Evolutionary conservation across 169 alveolate genomes (phyloP), one percentile per base, ranked within the genome.

Genomic region (Plasmodium inui): DNA sequence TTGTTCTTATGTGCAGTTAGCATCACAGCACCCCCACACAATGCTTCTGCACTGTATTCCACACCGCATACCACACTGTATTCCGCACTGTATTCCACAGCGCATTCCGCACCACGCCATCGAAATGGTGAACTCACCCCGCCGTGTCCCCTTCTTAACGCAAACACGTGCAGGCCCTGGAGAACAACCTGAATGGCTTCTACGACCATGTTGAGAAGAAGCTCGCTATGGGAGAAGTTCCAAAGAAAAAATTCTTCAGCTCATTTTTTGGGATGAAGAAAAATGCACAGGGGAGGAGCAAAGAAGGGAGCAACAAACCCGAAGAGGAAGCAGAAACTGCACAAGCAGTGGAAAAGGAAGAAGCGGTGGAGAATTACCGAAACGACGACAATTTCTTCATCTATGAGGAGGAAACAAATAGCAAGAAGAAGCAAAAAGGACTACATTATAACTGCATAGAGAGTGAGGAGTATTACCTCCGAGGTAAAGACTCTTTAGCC

Each of bases 301-400:
- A 32, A 30, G 89, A 17, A 32, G 78, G 67, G 61, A 37, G 37
- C 37, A 67, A 26, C 76, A 7, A 67, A 67, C 41, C 22, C n/a
- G 37, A 6, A 22, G 39, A 67, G 12, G 76, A 67, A 6, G 76
- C 30, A 67, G 76, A 67, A 67, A 26, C 8, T 67, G 39, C 28
- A 26, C 39, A 32, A 19, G 85, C 30, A 19, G 17, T 7, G n/a
- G 94, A 26, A 71, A 57, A 19, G 3, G 83, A 78, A 39, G 4
- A 22, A 46, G 70, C 19, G 14, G 9, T 78, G 28, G 94, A 79
- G 32, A 57, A 61, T 53, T 88, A 32, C 10, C 10, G 57, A n/a
- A 88, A 88, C 28, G 84, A 72, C 39, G 94, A 88, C 26, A 88
- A 22, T 30, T 88, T 88, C 37, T 88, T 88, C 72, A 78, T 88